Evolutionary conservation across 441 rosid genomes (phyloP).

Genomic region (Croton setiger): DNA sequence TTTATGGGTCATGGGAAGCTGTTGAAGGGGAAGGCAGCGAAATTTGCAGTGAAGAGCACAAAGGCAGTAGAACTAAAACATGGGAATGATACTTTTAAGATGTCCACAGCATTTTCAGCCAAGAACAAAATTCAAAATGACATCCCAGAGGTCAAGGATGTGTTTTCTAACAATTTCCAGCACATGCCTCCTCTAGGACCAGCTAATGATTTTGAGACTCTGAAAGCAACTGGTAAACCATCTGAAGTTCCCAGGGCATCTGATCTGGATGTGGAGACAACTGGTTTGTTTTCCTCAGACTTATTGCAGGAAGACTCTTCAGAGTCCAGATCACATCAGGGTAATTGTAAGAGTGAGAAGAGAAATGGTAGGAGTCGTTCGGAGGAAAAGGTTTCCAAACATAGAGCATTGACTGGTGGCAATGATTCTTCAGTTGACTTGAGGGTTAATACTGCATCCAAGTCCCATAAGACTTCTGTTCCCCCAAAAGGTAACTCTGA

Average conservation of each 20-base stretch:
- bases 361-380: constrained; percentile 21
- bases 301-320: constrained; percentile 27
- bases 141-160: constrained; percentile 21
- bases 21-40: constrained; percentile 26
- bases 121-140: constrained; percentile 27
- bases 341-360: constrained; percentile 25
- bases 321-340: constrained; percentile 28
- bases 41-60: constrained; percentile 22
- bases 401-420: constrained; percentile 1
- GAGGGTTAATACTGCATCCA: constrained; percentile 26
- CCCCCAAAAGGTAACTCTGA: constrained; percentile 24
- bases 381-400: constrained; percentile 24
- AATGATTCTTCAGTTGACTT: constrained; percentile 25
- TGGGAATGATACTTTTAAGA: constrained; percentile 17
- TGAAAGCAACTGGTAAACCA: constrained; percentile 22
- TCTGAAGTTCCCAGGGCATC: constrained; percentile 25
- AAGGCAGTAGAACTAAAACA: constrained; percentile 22
- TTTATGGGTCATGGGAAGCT: constrained; percentile 20
- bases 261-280: constrained; percentile 22
- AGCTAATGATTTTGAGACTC: constrained; percentile 16
- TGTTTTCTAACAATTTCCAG: constrained; percentile 19
- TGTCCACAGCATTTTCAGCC: constrained; percentile 10
- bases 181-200: constrained; percentile 17
- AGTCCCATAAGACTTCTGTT: constrained; percentile 23
- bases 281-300: constrained; percentile 20